Evolutionary conservation across 2,329 filamentous ascomycete species (phyloP).

Genomic region (Diaporthe nobilis): DNA sequence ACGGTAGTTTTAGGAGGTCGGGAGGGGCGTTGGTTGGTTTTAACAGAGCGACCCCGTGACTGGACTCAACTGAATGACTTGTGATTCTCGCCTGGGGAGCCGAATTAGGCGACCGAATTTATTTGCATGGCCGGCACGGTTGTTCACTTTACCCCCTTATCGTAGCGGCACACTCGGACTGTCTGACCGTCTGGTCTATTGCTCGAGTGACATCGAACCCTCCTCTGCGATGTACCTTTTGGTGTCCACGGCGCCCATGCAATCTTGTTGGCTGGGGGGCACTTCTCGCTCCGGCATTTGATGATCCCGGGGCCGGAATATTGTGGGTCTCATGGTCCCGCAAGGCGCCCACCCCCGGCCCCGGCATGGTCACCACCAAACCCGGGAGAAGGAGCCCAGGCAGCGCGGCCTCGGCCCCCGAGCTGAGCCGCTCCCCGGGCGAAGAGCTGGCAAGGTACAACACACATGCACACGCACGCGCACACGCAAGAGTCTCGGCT

Average conservation of each 20-base stretch:
- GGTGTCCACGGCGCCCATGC: not conserved
- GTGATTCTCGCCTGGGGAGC: constrained; percentile 15
- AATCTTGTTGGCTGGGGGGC: not conserved
- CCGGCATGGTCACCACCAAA: not conserved
- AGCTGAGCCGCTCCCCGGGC: not conserved
- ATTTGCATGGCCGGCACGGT: constrained; percentile 13
- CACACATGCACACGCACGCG: not conserved
- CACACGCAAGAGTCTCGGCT: not conserved
- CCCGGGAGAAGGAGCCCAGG: not conserved
- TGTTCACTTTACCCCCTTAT: not conserved
- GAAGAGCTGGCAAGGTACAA: not conserved
- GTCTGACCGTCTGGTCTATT: not conserved
- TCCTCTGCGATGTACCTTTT: not conserved
- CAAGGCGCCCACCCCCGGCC: not conserved
- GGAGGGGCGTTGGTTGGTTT: not conserved
- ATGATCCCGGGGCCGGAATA: constrained; percentile 6
- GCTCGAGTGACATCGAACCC: not conserved
- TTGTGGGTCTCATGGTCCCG: constrained; percentile 14
- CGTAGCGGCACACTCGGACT: not conserved
- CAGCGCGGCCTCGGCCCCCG: constrained; percentile 7
- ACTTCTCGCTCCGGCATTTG: constrained; percentile 16
- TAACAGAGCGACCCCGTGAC: not conserved
- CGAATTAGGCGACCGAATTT: constrained; percentile 17
- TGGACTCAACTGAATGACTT: constrained; percentile 4
- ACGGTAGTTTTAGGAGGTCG: not conserved